Evolutionary conservation across 352 stramenopile genomes (phyloP), one percentile per base, ranked within the genome.

Genomic region (Phytophthora cryptogea): DNA sequence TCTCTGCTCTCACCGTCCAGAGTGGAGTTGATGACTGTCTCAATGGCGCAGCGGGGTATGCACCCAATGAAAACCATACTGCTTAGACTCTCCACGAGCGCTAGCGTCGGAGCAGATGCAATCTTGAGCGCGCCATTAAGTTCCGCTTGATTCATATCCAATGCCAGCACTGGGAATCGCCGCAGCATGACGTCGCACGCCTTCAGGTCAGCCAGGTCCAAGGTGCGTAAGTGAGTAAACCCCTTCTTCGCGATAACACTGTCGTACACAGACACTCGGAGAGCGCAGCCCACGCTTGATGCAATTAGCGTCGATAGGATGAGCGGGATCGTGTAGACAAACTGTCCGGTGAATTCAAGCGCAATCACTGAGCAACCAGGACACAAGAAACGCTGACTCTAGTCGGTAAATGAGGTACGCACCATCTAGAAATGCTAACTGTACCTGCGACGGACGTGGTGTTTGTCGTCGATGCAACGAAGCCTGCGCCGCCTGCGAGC

Each of bases 321-420:
- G 17, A 88, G 33, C 8, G 80, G 80, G 4, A 76, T 86, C 48
- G 86, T 75, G 61, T 84, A 90, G 39, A 85, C 67, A 33, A 91
- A 88, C 49, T 89, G 79, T 1, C 82, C 80, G 4, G 80, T 89
- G 46, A 91, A 82, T 48, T 91, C 82, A 8, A 88, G 55, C 27
- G 77, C 78, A 44, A 91, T 91, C n/a, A 91, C 77, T 63, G 35
- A 40, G 14, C 32, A 37, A 37, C 14, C 11, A 13, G 17, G 35
- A 20, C 13, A 7, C 16, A 23, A 46, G 8, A 4, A 36, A 23
- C 3, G 52, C 28, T 37, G 31, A 14, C 31, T 40, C 14, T 2
- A 17, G 4, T 3, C 13, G 16, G 9, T 39, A 16, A 14, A 40
- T 14, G 32, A 40, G 13, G 35, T 17, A 40, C 35, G 5, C 2